These are phyloP conservation scores for Spiraea crenata DNA, from an alignment of 331 rosid genomes.

Conservation along the genomic window DNA sequence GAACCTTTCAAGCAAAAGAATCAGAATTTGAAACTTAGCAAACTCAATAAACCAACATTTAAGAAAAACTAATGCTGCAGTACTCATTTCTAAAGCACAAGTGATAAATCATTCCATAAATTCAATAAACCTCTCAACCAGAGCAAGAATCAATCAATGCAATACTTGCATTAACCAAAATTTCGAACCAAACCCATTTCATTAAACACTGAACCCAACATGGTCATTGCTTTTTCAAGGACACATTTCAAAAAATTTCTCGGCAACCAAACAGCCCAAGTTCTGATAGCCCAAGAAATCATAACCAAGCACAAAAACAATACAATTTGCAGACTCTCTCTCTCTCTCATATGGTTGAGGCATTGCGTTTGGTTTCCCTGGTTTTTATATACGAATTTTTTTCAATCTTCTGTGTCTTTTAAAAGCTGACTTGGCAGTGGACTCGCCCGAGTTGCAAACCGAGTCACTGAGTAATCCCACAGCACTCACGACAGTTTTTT, in stretches of 20 bases:
- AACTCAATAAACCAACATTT: neutral
- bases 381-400: conserved; percentile 13
- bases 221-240: neutral
- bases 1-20: neutral
- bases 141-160: neutral
- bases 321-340: conserved; percentile 8
- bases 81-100: conserved; percentile 6
- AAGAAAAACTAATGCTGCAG: neutral
- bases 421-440: conserved; percentile 28
- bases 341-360: conserved; percentile 13
- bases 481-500: conserved; percentile 51
- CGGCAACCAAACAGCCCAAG: conserved; percentile 27
- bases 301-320: neutral
- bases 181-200: neutral
- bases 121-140: neutral
- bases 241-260: conserved; percentile 13
- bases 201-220: neutral
- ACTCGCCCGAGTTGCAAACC: conserved; percentile 62
- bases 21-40: neutral
- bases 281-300: conserved; percentile 8
- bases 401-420: neutral
- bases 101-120: neutral
- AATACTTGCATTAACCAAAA: conserved; percentile 4
- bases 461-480: conserved; percentile 84
- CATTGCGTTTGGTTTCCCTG: conserved; percentile 11